These are phyloP conservation scores for Murraya koenigii DNA, from an alignment of 345 rosid genomes.

Conservation along the genomic window DNA sequence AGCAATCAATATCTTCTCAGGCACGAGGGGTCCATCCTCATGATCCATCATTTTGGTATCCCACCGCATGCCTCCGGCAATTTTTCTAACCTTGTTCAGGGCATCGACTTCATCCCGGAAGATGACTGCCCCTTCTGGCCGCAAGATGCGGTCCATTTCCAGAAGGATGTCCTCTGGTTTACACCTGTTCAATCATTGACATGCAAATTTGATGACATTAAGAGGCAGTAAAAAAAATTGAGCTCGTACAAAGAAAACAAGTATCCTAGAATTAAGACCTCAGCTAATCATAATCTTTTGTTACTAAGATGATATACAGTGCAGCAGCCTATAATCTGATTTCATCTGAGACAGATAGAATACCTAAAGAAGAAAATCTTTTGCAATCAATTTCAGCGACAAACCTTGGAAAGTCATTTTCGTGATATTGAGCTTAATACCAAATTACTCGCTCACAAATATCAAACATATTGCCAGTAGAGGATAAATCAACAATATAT, in stretches of 20 bases:
- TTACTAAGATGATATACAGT: not conserved
- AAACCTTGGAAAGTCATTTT: not conserved
- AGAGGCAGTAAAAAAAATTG: not conserved
- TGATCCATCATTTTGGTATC: conserved; percentile 84
- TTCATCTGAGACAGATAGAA: not conserved
- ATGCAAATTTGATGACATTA: not conserved
- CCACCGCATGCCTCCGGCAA: conserved; percentile 87
- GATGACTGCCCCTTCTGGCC: conserved; percentile 85
- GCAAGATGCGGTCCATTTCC: conserved; percentile 84
- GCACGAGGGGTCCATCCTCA: conserved; percentile 94
- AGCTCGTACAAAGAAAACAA: not conserved
- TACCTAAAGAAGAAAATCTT: not conserved
- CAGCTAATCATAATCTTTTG: not conserved
- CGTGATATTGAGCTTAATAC: not conserved
- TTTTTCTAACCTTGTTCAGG: conserved; percentile 69
- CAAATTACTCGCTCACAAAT: not conserved
- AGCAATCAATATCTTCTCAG: conserved; percentile 75
- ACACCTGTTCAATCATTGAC: conserved; percentile 46
- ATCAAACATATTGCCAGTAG: not conserved
- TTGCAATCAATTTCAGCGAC: not conserved
- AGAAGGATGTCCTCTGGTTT: conserved; percentile 80
- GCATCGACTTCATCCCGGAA: conserved; percentile 82
- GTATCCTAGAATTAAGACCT: not conserved
- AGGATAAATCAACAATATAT: not conserved
- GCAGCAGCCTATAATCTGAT: not conserved